These are phyloP conservation scores for Zymoseptoria brevis DNA, from an alignment of 2,329 filamentous ascomycete species.

Conservation along the genomic window DNA sequence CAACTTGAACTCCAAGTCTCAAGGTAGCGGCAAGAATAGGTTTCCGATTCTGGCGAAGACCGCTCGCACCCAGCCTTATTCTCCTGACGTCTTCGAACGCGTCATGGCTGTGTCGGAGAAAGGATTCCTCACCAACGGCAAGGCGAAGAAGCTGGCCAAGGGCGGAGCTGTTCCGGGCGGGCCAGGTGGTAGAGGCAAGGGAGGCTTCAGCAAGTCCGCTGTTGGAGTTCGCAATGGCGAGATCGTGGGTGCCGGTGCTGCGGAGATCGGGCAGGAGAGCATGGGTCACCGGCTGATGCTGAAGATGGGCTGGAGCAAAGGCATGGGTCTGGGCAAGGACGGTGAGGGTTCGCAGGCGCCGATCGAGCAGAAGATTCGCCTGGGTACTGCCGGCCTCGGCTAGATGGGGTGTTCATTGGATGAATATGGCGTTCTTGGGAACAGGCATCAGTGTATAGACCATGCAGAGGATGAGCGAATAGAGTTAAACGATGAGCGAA, in stretches of 20 bases:
- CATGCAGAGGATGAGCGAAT: background rate
- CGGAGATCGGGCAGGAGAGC: slow-evolving; percentile 75
- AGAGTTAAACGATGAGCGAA: too few relatives aligned
- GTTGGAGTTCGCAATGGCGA: slow-evolving; percentile 73
- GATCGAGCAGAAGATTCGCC: slow-evolving; percentile 80
- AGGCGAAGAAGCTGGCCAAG: slow-evolving; percentile 31
- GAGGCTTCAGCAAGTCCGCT: slow-evolving; percentile 29
- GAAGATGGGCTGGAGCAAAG: slow-evolving; percentile 94
- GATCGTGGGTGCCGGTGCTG: slow-evolving; percentile 74
- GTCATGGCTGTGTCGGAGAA: slow-evolving; percentile 33
- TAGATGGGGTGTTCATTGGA: slow-evolving; percentile 21
- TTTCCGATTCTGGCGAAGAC: slow-evolving; percentile 74
- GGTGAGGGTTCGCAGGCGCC: slow-evolving; percentile 85
- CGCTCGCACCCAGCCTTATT: slow-evolving; percentile 53
- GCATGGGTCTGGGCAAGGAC: slow-evolving; percentile 70
- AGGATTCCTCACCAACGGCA: slow-evolving; percentile 41
- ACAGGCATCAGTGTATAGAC: background rate
- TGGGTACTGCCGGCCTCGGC: slow-evolving; percentile 73
- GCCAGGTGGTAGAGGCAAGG: slow-evolving; percentile 19
- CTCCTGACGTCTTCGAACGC: slow-evolving; percentile 44
- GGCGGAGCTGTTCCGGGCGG: slow-evolving; percentile 27
- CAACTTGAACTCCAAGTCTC: slow-evolving; percentile 75
- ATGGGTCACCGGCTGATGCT: slow-evolving; percentile 80
- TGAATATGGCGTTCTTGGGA: too few relatives aligned
- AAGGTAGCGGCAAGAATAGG: slow-evolving; percentile 62